Percentiles rank a stretch among this genome's conserved stretches.
These are phyloP conservation scores for Vitis rupestris DNA, from an alignment of 164 flowering plant species.

Conservation along the genomic window DNA sequence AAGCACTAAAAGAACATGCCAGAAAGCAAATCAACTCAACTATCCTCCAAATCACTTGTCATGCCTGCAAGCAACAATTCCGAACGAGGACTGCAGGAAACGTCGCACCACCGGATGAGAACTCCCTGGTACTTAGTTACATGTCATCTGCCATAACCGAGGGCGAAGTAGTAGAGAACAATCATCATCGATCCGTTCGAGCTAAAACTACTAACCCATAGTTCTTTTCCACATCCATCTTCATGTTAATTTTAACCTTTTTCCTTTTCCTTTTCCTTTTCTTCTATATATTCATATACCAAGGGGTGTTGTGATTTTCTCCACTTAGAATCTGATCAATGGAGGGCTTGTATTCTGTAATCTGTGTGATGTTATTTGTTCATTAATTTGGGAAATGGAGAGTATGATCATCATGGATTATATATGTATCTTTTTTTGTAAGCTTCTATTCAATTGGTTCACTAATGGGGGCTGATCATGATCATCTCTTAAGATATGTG, in stretches of 20 bases:
- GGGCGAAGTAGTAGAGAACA: constrained; percentile 55
- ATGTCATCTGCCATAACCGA: constrained; percentile 56
- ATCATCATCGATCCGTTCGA: constrained; percentile 19
- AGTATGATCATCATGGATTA: constrained; percentile 3
- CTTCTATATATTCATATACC: constrained; percentile 9
- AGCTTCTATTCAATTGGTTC: no score
- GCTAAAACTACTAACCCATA: constrained; percentile 16
- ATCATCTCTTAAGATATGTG: no score
- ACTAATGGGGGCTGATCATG: no score
- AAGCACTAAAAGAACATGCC: constrained; percentile 63
- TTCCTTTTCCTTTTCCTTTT: background rate
- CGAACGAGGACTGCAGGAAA: constrained; percentile 25
- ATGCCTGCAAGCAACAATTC: constrained; percentile 67
- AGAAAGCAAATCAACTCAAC: constrained; percentile 60
- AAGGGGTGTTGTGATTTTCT: constrained; percentile 21
- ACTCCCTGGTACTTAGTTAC: constrained; percentile 48
- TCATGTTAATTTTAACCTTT: background rate
- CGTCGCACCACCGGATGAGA: constrained; percentile 28
- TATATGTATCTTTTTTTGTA: background rate
- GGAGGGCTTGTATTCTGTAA: constrained; percentile 16
- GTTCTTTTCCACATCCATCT: background rate
- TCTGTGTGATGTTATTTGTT: constrained; percentile 25
- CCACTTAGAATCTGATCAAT: constrained; percentile 9
- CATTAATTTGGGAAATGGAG: constrained; percentile 24
- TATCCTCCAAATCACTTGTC: constrained; percentile 76